Evolutionary conservation across 768 basidiomycete species (phyloP), one percentile per base, ranked within the genome.

Genomic region (Trametes maxima): DNA sequence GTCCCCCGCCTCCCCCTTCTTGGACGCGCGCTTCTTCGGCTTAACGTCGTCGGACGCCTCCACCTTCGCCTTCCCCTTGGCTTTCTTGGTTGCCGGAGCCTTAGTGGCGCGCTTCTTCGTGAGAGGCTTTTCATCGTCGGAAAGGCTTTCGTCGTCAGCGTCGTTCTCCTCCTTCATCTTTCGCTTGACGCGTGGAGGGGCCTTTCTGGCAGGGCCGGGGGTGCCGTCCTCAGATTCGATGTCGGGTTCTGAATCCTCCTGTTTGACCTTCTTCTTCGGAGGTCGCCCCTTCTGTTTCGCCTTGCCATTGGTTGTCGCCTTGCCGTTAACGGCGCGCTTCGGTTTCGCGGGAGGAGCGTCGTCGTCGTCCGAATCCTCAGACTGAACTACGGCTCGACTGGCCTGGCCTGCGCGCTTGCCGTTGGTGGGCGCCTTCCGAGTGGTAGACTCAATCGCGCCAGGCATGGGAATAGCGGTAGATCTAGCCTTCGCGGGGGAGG

Each of bases 401-500:
- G 65, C 66, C 43, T 77, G 79, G 28, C 80, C 77, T 19, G 53
- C 48, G 37, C 62, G 62, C 57, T 82, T 84, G 46, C 76, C 69
- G 52, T 72, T 64, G 36, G 62, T 51, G 6, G 74, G 59, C 25
- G 68, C 60, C 33, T 74, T 59, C 24, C 69, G 71, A 2, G 78
- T 76, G 19, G 79, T 77, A 25, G 77, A 74, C 52, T 73, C 69
- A 33, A 77, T 71, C 39, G 76, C 76, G 37, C 81, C 79, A 21
- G 76, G 75, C 74, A 76, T 79, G 39, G 76, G 68, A n/a, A 76
- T 72, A 4, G 76, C 71, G 46, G 75, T 72, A 44, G 80, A 73
- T 24, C 70, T 70, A 17, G 69, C 59, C 74, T 90, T 91, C 4
- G 76, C 79, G 19, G 88, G 89, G 40, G 90, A 89, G 25, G 89